A percentile compares a stretch with the other conserved stretches of the same genome.
phyloP scores from a whole-genome alignment of 2,329 filamentous ascomycete species.

The Lachnellula arida region DNA sequence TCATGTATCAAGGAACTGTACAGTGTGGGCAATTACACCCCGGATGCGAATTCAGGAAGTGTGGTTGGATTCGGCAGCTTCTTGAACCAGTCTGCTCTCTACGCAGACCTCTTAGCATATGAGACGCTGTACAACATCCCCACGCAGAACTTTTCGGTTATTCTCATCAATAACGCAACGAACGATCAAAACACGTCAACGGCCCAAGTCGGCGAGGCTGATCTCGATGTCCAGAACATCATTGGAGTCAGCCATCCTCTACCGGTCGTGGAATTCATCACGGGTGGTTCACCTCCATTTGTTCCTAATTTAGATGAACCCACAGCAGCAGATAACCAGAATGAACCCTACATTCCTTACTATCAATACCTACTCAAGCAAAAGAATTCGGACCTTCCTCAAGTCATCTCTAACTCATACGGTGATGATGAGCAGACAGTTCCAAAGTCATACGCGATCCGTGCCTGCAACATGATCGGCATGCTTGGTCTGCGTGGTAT shows the following conservation, averaged over 20 bases:
- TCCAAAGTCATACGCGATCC: slow-evolving; percentile 45
- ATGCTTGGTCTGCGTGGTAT: slow-evolving; percentile 50
- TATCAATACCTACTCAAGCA: slow-evolving; percentile 48
- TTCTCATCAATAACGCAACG: slow-evolving; percentile 37
- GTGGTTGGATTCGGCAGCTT: slow-evolving; percentile 48
- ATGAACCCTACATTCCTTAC: slow-evolving; percentile 56
- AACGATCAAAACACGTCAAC: slow-evolving; percentile 35
- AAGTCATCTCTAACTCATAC: slow-evolving; percentile 54
- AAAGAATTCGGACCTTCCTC: slow-evolving; percentile 40
- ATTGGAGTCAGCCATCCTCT: slow-evolving; percentile 49
- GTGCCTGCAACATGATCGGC: slow-evolving; percentile 50
- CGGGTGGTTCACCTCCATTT: slow-evolving; percentile 51
- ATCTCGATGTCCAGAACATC: slow-evolving; percentile 49
- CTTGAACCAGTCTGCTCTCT: slow-evolving; percentile 45
- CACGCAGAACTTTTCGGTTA: slow-evolving; percentile 40
- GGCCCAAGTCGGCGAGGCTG: slow-evolving; percentile 14
- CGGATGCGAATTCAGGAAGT: slow-evolving; percentile 41
- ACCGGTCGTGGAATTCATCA: slow-evolving; percentile 50
- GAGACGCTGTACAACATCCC: slow-evolving; percentile 38
- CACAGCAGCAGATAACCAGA: slow-evolving; percentile 33
- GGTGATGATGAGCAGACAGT: slow-evolving; percentile 54
- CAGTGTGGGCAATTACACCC: slow-evolving; percentile 43
- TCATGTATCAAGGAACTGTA: slow-evolving; percentile 45
- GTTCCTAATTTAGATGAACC: slow-evolving; percentile 37
- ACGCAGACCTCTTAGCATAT: slow-evolving; percentile 39